Evolutionary conservation across 441 rosid species (phyloP), one percentile per base, ranked within the genome.

Genomic region (Hura crepitans): DNA sequence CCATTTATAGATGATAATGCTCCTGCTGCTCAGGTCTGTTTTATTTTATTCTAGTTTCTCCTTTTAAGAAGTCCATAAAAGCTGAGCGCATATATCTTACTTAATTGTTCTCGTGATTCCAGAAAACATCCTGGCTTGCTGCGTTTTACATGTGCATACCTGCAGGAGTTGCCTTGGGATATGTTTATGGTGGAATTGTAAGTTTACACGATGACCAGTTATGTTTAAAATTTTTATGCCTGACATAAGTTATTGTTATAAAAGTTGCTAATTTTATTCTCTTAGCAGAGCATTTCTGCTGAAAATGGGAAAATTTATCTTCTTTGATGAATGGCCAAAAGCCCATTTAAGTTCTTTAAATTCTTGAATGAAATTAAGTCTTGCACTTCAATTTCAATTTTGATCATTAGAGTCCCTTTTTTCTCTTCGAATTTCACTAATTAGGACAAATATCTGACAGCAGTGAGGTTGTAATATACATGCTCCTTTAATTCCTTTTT

Each of bases 1-100:
- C 98, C 98, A 25, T 95, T 90, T 75, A 95, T 95, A 28, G 98
- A 95, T 72, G 99, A 95, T 75, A 88, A 91, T 77, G 99, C 99
- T 60, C 97, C 99, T 30, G 82, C 56, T 53, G 74, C 83, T 56
- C 84, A 92, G 99, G 99, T 92, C 2, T 68, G 35, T 15, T 72
- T 49, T 42, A 22, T 53, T 63, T 30, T 56, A n/a, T 50, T 60
- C 35, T 57, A n/a, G 8, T 47, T 56, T 66, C 39, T 17, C 27
- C 13, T 9, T 25, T 9, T 33, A 20, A 31, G 27, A 17, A 49
- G n/a, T 54, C 43, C 3, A 13, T 22, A 47, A 49, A 58, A 43
- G 51, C 28, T 37, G 42, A 62, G 60, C 30, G 43, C 6, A n/a
- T 6, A 50, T 18, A 49, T 31, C 25, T 18, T 6, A 51, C 25